A percentile compares a stretch with the other conserved stretches of the same genome.
Conservation (phyloP, 148 eudicot species). For the Mesembryanthemum crystallinum region DNA sequence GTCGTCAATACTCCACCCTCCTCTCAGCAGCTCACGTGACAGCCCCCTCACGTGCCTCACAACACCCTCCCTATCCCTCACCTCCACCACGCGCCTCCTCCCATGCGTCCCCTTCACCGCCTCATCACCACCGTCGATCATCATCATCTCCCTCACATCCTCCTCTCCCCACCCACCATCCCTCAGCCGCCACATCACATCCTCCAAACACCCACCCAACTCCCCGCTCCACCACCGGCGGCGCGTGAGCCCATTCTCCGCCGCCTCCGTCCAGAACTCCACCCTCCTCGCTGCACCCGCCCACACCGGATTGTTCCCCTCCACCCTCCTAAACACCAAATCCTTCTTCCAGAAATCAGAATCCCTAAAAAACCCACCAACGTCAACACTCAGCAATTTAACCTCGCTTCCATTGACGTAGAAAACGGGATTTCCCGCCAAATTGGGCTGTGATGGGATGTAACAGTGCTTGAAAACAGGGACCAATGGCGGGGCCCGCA, state of each 20-base stretch:
- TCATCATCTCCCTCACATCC: conserved; percentile 35
- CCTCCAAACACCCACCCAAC: conserved; percentile 19
- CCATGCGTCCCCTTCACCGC: not conserved
- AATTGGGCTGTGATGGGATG: conserved; percentile 41
- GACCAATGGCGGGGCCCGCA: conserved; percentile 47
- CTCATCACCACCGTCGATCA: conserved; percentile 26
- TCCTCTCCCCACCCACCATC: conserved; percentile 37
- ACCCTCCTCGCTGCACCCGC: conserved; percentile 1
- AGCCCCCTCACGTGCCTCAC: conserved; percentile 29
- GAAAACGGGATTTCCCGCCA: conserved; percentile 77
- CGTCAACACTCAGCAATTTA: conserved; percentile 41
- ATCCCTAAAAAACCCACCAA: conserved; percentile 54
- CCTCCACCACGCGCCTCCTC: not conserved
- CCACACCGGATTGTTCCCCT: conserved; percentile 1
- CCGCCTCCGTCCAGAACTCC: conserved; percentile 25
- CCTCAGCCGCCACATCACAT: conserved; percentile 20
- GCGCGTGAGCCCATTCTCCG: not conserved
- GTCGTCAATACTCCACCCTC: conserved; percentile 35
- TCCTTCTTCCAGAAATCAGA: conserved; percentile 15
- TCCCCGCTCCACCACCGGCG: conserved; percentile 28
- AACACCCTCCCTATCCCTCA: conserved; percentile 19
- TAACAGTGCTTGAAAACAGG: conserved; percentile 59
- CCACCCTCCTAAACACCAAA: not conserved
- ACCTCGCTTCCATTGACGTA: conserved; percentile 56
- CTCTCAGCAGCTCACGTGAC: conserved; percentile 27